These are phyloP conservation scores for Oryza officinalis DNA, from an alignment of 176 grass and related monocot species.

Conservation along the genomic window DNA sequence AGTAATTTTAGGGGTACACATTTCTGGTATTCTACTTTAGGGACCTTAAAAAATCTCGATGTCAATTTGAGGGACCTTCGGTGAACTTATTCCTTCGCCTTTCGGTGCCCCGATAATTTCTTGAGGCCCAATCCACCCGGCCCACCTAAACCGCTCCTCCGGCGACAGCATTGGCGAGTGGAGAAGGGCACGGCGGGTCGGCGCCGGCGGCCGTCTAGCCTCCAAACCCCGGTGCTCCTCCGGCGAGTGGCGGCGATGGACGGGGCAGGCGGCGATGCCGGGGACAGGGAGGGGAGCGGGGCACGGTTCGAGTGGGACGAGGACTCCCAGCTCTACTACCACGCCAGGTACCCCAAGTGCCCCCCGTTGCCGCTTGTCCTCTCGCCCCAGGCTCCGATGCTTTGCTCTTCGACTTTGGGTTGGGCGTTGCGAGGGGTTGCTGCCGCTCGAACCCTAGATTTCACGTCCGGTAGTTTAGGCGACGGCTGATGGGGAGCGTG, in stretches of 20 bases:
- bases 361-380: neutral
- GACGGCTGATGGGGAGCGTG: neutral
- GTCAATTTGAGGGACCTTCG: too few species aligned
- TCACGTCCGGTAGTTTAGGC: neutral
- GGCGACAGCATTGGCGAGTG: neutral
- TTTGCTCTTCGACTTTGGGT: neutral
- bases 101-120: too few species aligned
- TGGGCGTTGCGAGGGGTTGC: neutral
- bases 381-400: neutral
- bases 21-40: too few species aligned
- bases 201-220: neutral
- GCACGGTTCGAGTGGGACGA: slow-evolving; percentile 58
- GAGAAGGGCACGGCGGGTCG: neutral
- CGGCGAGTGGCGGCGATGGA: slow-evolving; percentile 36
- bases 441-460: neutral
- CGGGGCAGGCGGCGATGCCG: slow-evolving; percentile 2
- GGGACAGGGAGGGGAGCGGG: neutral
- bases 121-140: neutral
- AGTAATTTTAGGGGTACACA: too few species aligned
- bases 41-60: too few species aligned
- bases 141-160: neutral
- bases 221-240: neutral
- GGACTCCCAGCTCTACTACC: slow-evolving; percentile 67
- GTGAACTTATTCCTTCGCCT: neutral
- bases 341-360: slow-evolving; percentile 48